Evolutionary conservation across 768 basidiomycete species (phyloP).

Genomic region (Lactarius sanguifluus): DNA sequence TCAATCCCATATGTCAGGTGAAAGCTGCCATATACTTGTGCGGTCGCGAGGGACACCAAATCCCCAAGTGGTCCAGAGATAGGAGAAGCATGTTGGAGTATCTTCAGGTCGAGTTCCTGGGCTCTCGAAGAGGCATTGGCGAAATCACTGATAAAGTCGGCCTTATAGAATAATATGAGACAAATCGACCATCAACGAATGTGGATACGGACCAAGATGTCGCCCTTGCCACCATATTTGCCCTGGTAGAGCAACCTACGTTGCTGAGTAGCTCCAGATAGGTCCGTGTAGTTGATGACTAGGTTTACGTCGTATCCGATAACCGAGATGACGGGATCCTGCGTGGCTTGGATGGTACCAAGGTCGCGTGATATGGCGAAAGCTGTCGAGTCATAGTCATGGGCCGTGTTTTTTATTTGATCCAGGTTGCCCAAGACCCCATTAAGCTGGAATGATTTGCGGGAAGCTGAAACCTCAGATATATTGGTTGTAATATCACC

Average conservation of each 20-base stretch:
- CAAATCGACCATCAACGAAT: too few species aligned
- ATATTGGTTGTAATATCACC: conserved; percentile 20
- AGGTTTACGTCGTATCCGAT: conserved; percentile 26
- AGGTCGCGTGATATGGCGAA: conserved; percentile 34
- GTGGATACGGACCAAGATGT: too few species aligned
- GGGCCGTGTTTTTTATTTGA: too few species aligned
- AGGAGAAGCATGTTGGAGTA: conserved; percentile 47
- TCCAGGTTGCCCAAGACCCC: conserved; percentile 21
- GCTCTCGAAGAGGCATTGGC: conserved; percentile 45
- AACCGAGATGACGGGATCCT: conserved; percentile 32
- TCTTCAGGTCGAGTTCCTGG: conserved; percentile 45
- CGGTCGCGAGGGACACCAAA: conserved; percentile 52
- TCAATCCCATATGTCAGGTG: conserved; percentile 56
- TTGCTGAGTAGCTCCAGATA: too few species aligned
- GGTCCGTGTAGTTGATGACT: too few species aligned
- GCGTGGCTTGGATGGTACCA: conserved; percentile 28
- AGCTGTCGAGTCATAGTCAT: not conserved
- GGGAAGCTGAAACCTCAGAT: conserved; percentile 6
- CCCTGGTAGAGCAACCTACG: conserved; percentile 37
- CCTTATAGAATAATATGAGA: too few species aligned
- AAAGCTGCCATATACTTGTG: conserved; percentile 55
- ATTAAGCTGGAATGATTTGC: conserved; percentile 24
- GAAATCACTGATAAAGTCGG: conserved; percentile 46
- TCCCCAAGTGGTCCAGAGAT: conserved; percentile 52
- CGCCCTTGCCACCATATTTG: too few species aligned